Evolutionary conservation across 2,329 filamentous ascomycete genomes (phyloP), one percentile per base, ranked within the genome.

Genomic region (Neurospora crassa): DNA sequence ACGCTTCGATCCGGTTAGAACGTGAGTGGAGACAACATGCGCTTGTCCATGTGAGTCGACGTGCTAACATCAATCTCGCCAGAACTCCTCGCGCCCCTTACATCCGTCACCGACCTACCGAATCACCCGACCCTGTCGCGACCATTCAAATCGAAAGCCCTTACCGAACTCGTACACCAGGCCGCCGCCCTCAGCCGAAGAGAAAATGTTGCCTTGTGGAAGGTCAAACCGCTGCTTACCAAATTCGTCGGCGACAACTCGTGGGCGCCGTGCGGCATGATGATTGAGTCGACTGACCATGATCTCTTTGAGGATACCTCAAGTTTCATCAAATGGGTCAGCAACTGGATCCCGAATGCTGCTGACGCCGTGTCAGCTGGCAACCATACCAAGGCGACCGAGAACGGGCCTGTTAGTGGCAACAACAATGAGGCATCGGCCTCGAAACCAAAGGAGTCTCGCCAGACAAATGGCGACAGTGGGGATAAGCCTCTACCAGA

Each of bases 21-120:
- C 85, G 91, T 94, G 81, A 70, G 89, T 82, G 63, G 29, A 34
- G 43, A 16, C 42, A 41, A 42, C 41, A 37, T 53, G 5, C 8
- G 14, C 16, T 68, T 11, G 53, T 59, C 53, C 5, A n/a, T 24
- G n/a, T 11, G 41, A 16, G 63, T 8, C 18, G 10, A 34, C 40
- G 43, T 74, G 72, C 81, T 81, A 78, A 79, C 76, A 45, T 68
- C 43, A 69, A n/a, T 16, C 29, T 63, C 8, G 68, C 14, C 76
- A 93, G 91, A 89, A 71, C 84, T 95, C 18, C 88, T 96, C 70
- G 90, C 90, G 24, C 93, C 93, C 14, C 83, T 96, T 70, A 93
- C 91, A 20, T 85, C 91, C 42, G 88, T 92, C 68, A 91, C 91
- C 79, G 91, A 94, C 72, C 84, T 96, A 18, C 87, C 91, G 16